Evolutionary conservation across 164 flowering plant genomes (phyloP).

Genomic region (Brasenia schreberi): DNA sequence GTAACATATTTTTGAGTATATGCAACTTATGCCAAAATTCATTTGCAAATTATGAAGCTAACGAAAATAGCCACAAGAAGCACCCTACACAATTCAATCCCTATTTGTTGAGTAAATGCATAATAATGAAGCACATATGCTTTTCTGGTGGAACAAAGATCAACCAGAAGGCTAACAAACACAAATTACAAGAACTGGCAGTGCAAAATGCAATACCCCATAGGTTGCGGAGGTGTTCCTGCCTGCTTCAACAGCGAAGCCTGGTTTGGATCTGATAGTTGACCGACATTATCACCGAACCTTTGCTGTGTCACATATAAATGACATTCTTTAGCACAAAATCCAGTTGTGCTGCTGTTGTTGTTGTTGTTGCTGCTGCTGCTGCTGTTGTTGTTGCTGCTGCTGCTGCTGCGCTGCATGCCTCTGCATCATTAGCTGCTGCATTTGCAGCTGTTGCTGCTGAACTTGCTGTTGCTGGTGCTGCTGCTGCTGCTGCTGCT

Average conservation of each 20-base stretch:
- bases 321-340: background rate
- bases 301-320: constrained; percentile 49
- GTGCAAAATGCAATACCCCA: constrained; percentile 44
- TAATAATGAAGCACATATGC: too few relatives aligned
- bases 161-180: background rate
- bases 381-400: constrained; percentile 39
- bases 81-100: too few relatives aligned
- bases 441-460: constrained; percentile 69
- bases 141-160: too few relatives aligned
- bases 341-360: constrained; percentile 43
- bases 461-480: constrained; percentile 38
- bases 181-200: background rate
- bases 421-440: constrained; percentile 54
- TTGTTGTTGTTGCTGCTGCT: constrained; percentile 46
- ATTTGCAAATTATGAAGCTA: too few relatives aligned
- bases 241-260: constrained; percentile 69
- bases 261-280: constrained; percentile 76
- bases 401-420: constrained; percentile 61
- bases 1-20: too few relatives aligned
- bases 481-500: constrained; percentile 32
- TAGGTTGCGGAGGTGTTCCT: constrained; percentile 68
- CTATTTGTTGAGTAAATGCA: too few relatives aligned
- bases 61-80: too few relatives aligned
- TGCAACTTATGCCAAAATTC: too few relatives aligned
- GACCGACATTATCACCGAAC: constrained; percentile 65